Percentiles rank a stretch among this genome's conserved stretches.
Conservation (phyloP, 768 basidiomycete genomes). For the Chalciporus pseudorubinellus region DNA sequence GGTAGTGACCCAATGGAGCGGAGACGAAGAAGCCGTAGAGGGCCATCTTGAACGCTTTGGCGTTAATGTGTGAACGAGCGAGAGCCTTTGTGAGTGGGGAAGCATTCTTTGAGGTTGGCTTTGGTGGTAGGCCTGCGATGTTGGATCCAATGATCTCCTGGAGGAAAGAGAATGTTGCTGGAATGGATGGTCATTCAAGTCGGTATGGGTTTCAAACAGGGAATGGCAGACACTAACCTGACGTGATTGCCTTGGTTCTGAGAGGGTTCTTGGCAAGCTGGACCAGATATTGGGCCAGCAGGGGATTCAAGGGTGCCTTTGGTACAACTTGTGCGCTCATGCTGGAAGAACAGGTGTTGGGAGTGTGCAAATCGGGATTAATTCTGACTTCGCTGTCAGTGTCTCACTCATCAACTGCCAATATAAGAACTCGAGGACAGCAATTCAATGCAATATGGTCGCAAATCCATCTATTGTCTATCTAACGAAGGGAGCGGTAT, state of each 20-base stretch:
- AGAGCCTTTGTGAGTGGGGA: constrained; percentile 51
- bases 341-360: constrained; percentile 2
- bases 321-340: constrained; percentile 39
- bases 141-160: constrained; percentile 83
- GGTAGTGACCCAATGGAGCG: constrained; percentile 75
- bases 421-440: too few species aligned
- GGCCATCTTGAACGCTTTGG: constrained; percentile 80
- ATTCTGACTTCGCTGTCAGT: too few species aligned
- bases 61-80: constrained; percentile 56
- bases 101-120: constrained; percentile 49
- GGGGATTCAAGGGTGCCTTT: constrained; percentile 35
- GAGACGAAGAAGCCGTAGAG: constrained; percentile 81
- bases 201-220: not conserved
- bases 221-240: constrained; percentile 42
- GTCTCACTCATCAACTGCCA: too few species aligned
- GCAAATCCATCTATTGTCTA: not conserved
- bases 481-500: constrained; percentile 7
- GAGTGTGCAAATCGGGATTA: not conserved
- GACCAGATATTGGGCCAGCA: constrained; percentile 68
- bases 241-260: constrained; percentile 77
- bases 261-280: constrained; percentile 69
- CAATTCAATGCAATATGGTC: constrained; percentile 1
- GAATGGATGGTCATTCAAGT: not conserved
- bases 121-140: constrained; percentile 58
- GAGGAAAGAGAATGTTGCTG: constrained; percentile 58